phyloP scores from a whole-genome alignment of 2,329 filamentous ascomycete species.

The Mycosphaerella sp. region DNA sequence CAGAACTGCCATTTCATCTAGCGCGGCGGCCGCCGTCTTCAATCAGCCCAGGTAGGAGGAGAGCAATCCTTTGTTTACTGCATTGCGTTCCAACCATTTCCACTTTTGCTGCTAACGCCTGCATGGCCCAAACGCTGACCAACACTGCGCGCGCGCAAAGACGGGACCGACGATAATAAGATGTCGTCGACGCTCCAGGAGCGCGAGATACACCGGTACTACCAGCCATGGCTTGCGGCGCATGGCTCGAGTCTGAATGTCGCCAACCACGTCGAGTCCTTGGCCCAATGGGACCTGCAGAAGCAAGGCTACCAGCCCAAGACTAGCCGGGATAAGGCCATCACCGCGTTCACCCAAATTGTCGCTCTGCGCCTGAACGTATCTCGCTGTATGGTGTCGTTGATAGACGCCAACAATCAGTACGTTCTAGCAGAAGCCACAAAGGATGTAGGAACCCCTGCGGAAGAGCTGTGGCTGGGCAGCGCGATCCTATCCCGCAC shows the following conservation, averaged over 20 bases:
- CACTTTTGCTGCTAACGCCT: background rate
- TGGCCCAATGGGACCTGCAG: conserved; percentile 21
- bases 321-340: conserved; percentile 27
- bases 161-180: background rate
- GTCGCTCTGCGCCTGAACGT: conserved; percentile 34
- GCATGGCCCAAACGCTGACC: background rate
- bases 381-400: conserved; percentile 36
- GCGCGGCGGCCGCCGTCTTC: background rate
- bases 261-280: conserved; percentile 24
- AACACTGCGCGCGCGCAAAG: background rate
- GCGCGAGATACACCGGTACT: conserved; percentile 19
- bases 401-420: conserved; percentile 45
- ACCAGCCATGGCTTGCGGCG: conserved; percentile 24
- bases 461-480: conserved; percentile 32
- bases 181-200: conserved; percentile 7
- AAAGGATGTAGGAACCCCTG: conserved; percentile 31
- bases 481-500: conserved; percentile 32
- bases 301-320: conserved; percentile 21
- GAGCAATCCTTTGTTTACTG: background rate
- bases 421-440: conserved; percentile 47
- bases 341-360: conserved; percentile 45
- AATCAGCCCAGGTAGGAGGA: background rate
- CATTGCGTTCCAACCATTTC: background rate
- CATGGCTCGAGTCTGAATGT: conserved; percentile 24
- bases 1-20: background rate